Percentiles rank a stretch among this genome's conserved stretches.
phyloP scores from a whole-genome alignment of 75 land plant genomes.

The Selaginella tamariscina region DNA sequence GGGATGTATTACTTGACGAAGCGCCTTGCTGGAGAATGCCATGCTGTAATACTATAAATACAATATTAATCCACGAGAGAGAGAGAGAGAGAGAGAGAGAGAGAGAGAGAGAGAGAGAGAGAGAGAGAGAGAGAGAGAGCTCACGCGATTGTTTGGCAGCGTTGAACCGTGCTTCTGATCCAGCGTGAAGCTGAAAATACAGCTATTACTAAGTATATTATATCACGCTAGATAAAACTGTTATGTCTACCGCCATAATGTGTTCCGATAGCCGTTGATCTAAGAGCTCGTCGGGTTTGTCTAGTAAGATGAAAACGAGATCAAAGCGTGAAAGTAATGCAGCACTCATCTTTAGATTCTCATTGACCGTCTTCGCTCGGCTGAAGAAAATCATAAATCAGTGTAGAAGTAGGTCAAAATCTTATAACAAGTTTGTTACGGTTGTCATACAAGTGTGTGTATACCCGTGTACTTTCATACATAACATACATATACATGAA shows the following conservation, averaged over 20 bases:
- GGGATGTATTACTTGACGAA: conserved; percentile 26
- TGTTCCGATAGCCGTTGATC: conserved; percentile 83
- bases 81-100: too few relatives aligned
- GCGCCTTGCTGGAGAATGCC: conserved; percentile 19
- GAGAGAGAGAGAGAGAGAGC: too few relatives aligned
- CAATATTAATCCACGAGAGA: neutral
- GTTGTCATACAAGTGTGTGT: too few relatives aligned
- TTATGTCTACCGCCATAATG: conserved; percentile 71
- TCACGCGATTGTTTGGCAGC: conserved; percentile 43
- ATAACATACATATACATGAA: too few relatives aligned
- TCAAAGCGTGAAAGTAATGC: conserved; percentile 88
- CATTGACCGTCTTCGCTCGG: conserved; percentile 97
- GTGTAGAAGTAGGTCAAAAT: too few relatives aligned
- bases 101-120: too few relatives aligned
- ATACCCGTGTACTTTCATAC: too few relatives aligned
- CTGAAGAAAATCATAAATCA: conserved; percentile 37
- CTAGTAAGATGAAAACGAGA: conserved; percentile 79
- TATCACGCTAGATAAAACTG: neutral
- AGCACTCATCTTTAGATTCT: conserved; percentile 93
- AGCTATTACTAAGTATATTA: conserved; percentile 16
- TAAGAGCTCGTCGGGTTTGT: conserved; percentile 71
- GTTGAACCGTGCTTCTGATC: conserved; percentile 38
- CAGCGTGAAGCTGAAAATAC: conserved; percentile 70
- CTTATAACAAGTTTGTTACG: neutral
- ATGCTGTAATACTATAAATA: conserved; percentile 19